Evolutionary conservation across 2,329 filamentous ascomycete species (phyloP), one percentile per base, ranked within the genome.

Genomic region (Phialocephala sp.): DNA sequence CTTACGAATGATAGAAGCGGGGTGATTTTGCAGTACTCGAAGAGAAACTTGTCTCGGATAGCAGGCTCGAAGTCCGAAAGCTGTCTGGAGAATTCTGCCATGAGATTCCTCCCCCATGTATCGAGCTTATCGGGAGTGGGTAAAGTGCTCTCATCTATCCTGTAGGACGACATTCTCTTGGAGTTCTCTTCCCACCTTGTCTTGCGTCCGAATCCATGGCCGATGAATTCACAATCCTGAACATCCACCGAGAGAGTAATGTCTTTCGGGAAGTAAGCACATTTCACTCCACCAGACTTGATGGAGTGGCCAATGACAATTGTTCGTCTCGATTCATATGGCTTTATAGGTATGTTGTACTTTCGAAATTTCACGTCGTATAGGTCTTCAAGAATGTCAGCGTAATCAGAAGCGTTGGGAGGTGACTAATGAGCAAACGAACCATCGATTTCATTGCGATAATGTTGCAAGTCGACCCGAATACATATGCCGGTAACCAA

Each of bases 11-110:
- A 20, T 14, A 52, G 24, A n/a, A 15, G 24, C 12, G 50, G 50
- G 2, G 6, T 54, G 12, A 32, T n/a, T 2, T 35, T 35, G 50
- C 12, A 54, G 50, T 54, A 54, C 2, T 54, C 50, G 14, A 54
- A 54, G 18, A 54, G 50, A n/a, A 54, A 54, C 32, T 54, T 54
- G 50, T 54, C 50, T 35, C 50, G 8, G 12, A 54, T 35, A 8
- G 22, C 1, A 54, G 27, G 24, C 27, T 54, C 11, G 8, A 54
- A 54, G 24, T 54, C 50, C 1, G 24, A 9, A n/a, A 54, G 22
- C 24, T 54, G 9, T 18, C 8, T n/a, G 8, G 24, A 54, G 24
- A 54, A 54, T 18, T 54, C 50, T 54, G 22, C 24, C 50, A 32
- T 54, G 3, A 54, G 24, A 35, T 54, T 54, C n/a, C 50, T 32